Percentiles rank a stretch among this genome's conserved stretches.
Conservation (phyloP, 116 monocot species). For the Zostera marina region DNA sequence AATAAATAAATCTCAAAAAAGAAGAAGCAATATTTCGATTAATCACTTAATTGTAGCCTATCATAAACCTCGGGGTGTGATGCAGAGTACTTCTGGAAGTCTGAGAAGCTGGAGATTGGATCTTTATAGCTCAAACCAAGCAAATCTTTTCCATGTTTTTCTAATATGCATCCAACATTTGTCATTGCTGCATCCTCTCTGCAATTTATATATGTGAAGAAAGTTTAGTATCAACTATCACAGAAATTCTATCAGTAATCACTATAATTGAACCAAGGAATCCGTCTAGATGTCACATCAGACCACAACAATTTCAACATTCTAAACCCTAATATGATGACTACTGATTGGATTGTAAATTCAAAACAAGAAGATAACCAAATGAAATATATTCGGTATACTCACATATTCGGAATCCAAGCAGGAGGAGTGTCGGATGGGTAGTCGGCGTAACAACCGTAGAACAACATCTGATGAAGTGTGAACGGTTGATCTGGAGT, state of each 20-base stretch:
- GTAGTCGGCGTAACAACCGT: constrained; percentile 57
- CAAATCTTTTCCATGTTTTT: constrained; percentile 51
- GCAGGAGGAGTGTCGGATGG: constrained; percentile 51
- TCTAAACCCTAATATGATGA: too few relatives aligned
- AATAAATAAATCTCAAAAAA: neutral
- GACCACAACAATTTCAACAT: too few relatives aligned
- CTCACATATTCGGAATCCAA: constrained; percentile 53
- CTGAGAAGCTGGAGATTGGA: constrained; percentile 68
- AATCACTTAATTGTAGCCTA: neutral
- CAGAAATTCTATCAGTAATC: too few relatives aligned
- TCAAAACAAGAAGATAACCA: neutral
- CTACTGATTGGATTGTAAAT: neutral
- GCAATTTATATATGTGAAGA: constrained; percentile 1
- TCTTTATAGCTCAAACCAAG: constrained; percentile 67
- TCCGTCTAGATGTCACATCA: too few relatives aligned
- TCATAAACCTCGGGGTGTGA: constrained; percentile 63
- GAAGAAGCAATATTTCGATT: neutral
- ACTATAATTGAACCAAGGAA: too few relatives aligned
- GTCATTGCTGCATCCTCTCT: constrained; percentile 53
- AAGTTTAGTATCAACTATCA: neutral
- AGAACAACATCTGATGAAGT: constrained; percentile 87
- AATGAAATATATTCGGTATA: neutral
- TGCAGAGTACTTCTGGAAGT: constrained; percentile 69
- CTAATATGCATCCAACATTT: constrained; percentile 65
- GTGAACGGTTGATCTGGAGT: constrained; percentile 55